Evolutionary conservation across 257 asterid species (phyloP), one percentile per base, ranked within the genome.

Genomic region (Nicotiana noctiflora): DNA sequence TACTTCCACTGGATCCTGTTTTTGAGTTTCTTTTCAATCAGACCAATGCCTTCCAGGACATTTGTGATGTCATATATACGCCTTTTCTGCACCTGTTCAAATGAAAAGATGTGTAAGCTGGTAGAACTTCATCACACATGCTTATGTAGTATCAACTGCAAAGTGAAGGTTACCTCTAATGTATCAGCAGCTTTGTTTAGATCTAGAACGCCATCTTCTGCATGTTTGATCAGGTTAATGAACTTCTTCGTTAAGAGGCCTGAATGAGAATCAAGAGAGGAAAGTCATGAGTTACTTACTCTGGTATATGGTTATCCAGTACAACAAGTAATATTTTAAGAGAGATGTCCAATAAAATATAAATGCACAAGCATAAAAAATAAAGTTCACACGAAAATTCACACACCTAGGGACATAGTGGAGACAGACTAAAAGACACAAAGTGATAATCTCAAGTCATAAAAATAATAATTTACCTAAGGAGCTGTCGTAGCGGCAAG

Each of bases 1-100:
- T 96, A 96, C 99, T 94, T 96, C 99, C 98, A 96, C 83, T 94
- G 98, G 55, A 96, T 94, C 85, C 94, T 90, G 92, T 94, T 93
- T 86, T 94, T 96, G 84, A 92, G 90, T 85, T 90, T 96, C 93
- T 94, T 96, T 76, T 96, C 99, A 83, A 94, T 93, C 78, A 96
- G 95, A 62, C 99, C 99, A 85, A 92, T 88, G 89, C 98, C 98
- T 90, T 92, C 98, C 81, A 96, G 96, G 82, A 93, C 98, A 88
- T 94, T 93, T 82, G 99, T 96, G 85, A 96, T 94, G 86, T 94
- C 98, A 84, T 94, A 94, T 87, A 96, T 96, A 82, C 98, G 98
- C 88, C 96, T 89, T 89, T 92, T 93, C 83, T 94, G 99, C 65
- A 96, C 99, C 99, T 96, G 95, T 83, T 82, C 81, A 63, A 64